Conservation (phyloP, 2,329 filamentous ascomycete genomes). For the Cercospora berteroae region DNA sequence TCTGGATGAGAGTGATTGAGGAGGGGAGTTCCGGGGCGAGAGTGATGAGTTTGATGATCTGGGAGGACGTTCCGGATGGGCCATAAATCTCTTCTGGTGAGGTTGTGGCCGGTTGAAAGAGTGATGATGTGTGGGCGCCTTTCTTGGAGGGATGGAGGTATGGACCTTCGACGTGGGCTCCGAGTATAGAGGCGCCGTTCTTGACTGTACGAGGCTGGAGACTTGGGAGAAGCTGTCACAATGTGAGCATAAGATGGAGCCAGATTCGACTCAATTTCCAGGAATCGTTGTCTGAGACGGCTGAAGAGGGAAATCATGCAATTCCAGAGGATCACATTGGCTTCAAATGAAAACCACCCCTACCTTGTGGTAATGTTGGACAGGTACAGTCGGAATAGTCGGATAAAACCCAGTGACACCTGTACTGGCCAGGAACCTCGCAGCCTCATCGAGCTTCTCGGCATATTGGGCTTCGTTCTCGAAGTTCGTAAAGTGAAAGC, state of each 20-base stretch:
- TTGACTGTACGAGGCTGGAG: slow-evolving; percentile 46
- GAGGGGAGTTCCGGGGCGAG: slow-evolving; percentile 53
- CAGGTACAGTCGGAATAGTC: slow-evolving; percentile 53
- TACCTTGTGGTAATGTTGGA: slow-evolving; percentile 47
- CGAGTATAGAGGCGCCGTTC: slow-evolving; percentile 51
- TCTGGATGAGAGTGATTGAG: slow-evolving; percentile 43
- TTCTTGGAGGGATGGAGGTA: slow-evolving; percentile 55
- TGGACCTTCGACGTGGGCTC: slow-evolving; percentile 58
- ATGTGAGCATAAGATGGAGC: too few species aligned
- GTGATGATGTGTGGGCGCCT: slow-evolving; percentile 52
- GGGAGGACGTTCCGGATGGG: slow-evolving; percentile 38
- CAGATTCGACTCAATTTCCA: too few species aligned
- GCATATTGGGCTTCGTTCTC: slow-evolving; percentile 44
- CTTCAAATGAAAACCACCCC: too few species aligned
- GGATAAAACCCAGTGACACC: slow-evolving; percentile 56
- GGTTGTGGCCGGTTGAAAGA: slow-evolving; percentile 44
- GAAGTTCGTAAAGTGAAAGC: slow-evolving; percentile 56
- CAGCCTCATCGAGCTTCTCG: slow-evolving; percentile 47
- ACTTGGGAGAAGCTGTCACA: slow-evolving; percentile 47
- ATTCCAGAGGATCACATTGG: too few species aligned
- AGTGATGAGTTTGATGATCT: slow-evolving; percentile 50
- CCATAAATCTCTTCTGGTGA: slow-evolving; percentile 48
- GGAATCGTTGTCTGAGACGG: too few species aligned
- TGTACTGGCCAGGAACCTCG: slow-evolving; percentile 50
- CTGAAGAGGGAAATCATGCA: too few species aligned